Evolutionary conservation across 2,329 filamentous ascomycete genomes (phyloP), one percentile per base, ranked within the genome.

Genomic region (Leptoxyphium fumago): DNA sequence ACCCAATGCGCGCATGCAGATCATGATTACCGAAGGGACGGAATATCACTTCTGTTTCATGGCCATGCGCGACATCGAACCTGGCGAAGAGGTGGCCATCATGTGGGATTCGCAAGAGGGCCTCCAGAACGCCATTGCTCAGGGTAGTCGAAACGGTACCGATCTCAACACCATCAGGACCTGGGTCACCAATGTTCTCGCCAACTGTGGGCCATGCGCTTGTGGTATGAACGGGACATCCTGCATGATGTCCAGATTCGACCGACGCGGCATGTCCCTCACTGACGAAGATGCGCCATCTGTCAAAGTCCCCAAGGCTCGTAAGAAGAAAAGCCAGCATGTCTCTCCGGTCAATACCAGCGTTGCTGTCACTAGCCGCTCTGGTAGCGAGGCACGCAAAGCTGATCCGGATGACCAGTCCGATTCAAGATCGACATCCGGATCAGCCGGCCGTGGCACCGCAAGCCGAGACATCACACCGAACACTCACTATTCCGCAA

Each of bases 41-140:
- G 81, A 89, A 51, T 94, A 89, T 57, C 85, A 91, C 58, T 94
- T 96, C 61, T 95, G 89, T 75, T 80, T 95, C 50, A 78, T 94
- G 46, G 87, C 86, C 54, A 84, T 84, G 53, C 75, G 82, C 43
- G 73, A 80, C 32, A 87, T 96, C 75, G 55, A 84, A 70, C 21
- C 74, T 72, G 53, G 75, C 67, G 43, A 85, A 71, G 84, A 84
- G 78, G 57, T 89, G 72, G 64, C 75, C 63, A 51, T 74, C 73
- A 51, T 75, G 68, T 74, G 71, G 71, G 53, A 81, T 69, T 58
- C 45, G 18, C 38, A 40, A 40, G 14, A 28, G 38, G 38, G 14
- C 17, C 14, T 40, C 11, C 14, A 28, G 11, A 28, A 40, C 38
- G 14, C 38, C 40, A 41, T 38, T 36, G 38, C 39, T 30, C 45